phyloP scores from a whole-genome alignment of 805 yeast genomes.

The Pichia insulana region DNA sequence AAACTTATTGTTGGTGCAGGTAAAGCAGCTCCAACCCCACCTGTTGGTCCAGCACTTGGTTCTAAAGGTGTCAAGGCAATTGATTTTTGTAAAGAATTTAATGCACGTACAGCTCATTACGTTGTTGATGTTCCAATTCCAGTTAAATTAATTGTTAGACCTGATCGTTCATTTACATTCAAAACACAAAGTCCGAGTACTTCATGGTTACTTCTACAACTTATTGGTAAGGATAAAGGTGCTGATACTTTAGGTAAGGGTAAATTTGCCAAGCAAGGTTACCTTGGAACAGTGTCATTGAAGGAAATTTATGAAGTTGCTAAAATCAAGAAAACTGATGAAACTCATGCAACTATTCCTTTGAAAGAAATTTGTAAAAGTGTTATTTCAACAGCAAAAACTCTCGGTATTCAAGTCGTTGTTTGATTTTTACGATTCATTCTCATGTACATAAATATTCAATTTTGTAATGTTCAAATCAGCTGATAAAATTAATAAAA shows the following conservation, averaged over 20 bases:
- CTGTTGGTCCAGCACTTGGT: constrained; percentile 98
- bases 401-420: constrained; percentile 78
- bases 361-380: constrained; percentile 73
- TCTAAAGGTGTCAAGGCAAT: constrained; percentile 98
- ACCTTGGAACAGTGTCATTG: constrained; percentile 42
- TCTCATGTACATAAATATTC: constrained; percentile 5
- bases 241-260: constrained; percentile 68
- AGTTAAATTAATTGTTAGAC: constrained; percentile 71
- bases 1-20: constrained; percentile 95
- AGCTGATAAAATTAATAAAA: too few relatives aligned
- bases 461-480: not conserved
- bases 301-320: constrained; percentile 95
- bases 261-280: constrained; percentile 27
- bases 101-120: constrained; percentile 87
- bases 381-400: constrained; percentile 80
- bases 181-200: constrained; percentile 90
- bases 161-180: constrained; percentile 85
- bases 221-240: constrained; percentile 76
- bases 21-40: constrained; percentile 97
- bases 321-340: constrained; percentile 82
- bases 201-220: constrained; percentile 72
- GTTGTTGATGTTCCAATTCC: constrained; percentile 88
- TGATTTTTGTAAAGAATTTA: constrained; percentile 96
- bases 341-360: constrained; percentile 60
- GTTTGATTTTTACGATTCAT: constrained; percentile 30